Base-by-base conservation (phyloP, 1,284 basidiomycete species). In the Heterobasidion irregulare region DNA sequence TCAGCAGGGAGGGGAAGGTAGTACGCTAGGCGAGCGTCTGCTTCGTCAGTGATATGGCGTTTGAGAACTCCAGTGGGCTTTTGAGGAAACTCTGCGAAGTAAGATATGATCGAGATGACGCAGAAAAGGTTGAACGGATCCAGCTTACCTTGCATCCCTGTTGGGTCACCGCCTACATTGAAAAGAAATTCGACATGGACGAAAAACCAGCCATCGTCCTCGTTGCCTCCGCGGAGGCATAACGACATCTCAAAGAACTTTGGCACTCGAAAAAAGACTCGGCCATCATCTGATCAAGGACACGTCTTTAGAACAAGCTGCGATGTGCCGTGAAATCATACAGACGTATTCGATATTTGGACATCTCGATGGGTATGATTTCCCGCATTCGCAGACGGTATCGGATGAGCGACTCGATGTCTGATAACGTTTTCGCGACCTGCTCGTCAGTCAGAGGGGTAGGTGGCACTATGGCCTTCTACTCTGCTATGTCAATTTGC, bases 151-250 rank as follows among this genome's bases (percentile, higher is more conserved):
- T 88, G 82, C 57, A 82, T 71, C n/a, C 82, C 81, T 34, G 83
- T 84, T 46, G 79, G 70, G 63, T 89, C 86, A 36, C 84, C 86
- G 19, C 83, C 84, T 6, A 92, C 77, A n/a, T 72, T 80, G 58
- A 93, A 83, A 35, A 89, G 71, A 62, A 92, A 94, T 62, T 86
- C 83, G 1, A 90, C 80, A 59, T 84, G 75, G 8, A 89, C 80
- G 63, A 92, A 86, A 67, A 91, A 93, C 92, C 92, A 94, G 0
- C 84, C 81, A 57, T 89, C 86, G 34, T 79, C 74, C 55, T 74
- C 73, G 58, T 81, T 73, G 5, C 80, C 81, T 7, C 92, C 90
- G 38, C 77, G 75, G 36, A 94, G 72, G 58, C 85, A 91, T 36
- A 94, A 67, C 0, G 86, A 86, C 2, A 81, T 78, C 62, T 87